Evolutionary conservation across 441 rosid genomes (phyloP).

Genomic region (Erysimum cheiri): DNA sequence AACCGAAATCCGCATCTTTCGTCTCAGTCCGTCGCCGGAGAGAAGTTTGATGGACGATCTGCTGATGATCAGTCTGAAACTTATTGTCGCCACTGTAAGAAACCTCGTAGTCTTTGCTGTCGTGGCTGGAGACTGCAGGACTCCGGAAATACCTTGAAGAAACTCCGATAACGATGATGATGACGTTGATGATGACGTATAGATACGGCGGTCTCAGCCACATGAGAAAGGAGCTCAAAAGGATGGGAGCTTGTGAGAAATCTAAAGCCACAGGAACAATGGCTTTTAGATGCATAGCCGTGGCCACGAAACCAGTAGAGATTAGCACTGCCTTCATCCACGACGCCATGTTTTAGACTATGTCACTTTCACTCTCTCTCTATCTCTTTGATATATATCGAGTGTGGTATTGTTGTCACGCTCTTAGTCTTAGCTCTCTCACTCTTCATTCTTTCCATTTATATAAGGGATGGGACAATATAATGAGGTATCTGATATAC

Average conservation of each 20-base stretch:
- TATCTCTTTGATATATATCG: neutral
- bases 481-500: neutral
- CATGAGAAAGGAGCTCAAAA: constrained; percentile 55
- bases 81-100: constrained; percentile 33
- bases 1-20: constrained; percentile 28
- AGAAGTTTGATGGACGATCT: neutral
- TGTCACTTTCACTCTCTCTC: neutral
- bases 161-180: constrained; percentile 71
- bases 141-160: constrained; percentile 53
- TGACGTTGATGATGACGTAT: constrained; percentile 66
- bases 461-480: constrained; percentile 24
- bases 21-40: constrained; percentile 3
- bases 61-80: constrained; percentile 33
- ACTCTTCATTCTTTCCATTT: neutral
- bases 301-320: constrained; percentile 53
- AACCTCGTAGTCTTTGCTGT: constrained; percentile 31
- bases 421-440: constrained; percentile 30
- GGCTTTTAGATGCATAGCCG: constrained; percentile 54
- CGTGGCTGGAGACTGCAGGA: constrained; percentile 14
- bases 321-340: constrained; percentile 51
- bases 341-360: constrained; percentile 24
- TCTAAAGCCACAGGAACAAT: constrained; percentile 56
- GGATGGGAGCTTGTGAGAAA: constrained; percentile 54
- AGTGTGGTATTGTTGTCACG: constrained; percentile 31
- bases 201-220: constrained; percentile 83